Conservation (phyloP, 202 grass and related monocot species). For the Zoysia matrella region DNA sequence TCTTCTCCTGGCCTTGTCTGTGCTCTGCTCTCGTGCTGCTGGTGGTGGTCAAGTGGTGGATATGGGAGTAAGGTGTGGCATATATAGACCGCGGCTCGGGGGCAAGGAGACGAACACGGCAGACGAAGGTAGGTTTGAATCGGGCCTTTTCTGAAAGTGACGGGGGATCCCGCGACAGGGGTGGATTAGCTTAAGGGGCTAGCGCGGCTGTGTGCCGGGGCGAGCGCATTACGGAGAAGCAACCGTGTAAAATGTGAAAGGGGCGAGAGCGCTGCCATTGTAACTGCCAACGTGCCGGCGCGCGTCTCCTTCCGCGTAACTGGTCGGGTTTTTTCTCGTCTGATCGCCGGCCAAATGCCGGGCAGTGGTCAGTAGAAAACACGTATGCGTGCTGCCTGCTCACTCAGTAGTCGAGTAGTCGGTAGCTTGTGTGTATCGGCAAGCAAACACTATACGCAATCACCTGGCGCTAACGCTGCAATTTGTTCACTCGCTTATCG, state of each 20-base stretch:
- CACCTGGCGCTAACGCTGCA: background rate
- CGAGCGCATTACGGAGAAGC: slow-evolving; percentile 37
- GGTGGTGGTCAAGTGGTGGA: slow-evolving; percentile 5
- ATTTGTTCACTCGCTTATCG: background rate
- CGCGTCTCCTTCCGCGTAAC: slow-evolving; percentile 28
- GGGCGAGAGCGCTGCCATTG: background rate
- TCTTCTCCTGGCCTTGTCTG: too few relatives aligned
- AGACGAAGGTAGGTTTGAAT: slow-evolving; percentile 75
- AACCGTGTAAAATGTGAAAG: slow-evolving; percentile 48
- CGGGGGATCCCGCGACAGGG: slow-evolving; percentile 43
- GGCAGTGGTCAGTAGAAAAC: background rate
- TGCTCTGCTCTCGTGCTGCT: background rate
- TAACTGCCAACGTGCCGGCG: background rate
- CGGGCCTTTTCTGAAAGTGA: slow-evolving; percentile 38
- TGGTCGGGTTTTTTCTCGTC: background rate
- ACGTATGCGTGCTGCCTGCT: background rate
- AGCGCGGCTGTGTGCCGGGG: slow-evolving; percentile 37
- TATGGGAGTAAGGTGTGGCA: background rate
- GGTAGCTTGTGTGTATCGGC: slow-evolving; percentile 26
- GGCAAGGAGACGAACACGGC: slow-evolving; percentile 46
- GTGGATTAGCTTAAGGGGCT: slow-evolving; percentile 34
- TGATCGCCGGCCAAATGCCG: background rate
- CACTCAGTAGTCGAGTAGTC: background rate
- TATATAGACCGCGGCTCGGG: slow-evolving; percentile 31
- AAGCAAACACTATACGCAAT: slow-evolving; percentile 22